A percentile compares a stretch with the other conserved stretches of the same genome.
Conservation (phyloP, 495 filamentous ascomycete species). For the Podospora fimiseda region DNA sequence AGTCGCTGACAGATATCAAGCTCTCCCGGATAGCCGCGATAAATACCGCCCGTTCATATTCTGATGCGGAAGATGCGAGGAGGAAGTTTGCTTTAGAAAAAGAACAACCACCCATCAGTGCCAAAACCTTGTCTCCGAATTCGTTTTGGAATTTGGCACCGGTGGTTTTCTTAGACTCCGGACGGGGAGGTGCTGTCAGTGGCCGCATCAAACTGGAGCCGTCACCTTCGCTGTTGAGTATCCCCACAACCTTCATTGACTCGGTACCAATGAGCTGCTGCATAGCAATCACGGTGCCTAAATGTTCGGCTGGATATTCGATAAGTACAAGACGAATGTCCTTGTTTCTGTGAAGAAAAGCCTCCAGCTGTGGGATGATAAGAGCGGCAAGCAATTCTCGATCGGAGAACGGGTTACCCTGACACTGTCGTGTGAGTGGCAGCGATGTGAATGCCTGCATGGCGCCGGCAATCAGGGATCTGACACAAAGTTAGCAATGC, state of each 20-base stretch:
- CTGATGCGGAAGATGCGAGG: slow-evolving; percentile 34
- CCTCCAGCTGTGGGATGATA: slow-evolving; percentile 41
- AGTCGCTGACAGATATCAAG: slow-evolving; percentile 28
- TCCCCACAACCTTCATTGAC: slow-evolving; percentile 37
- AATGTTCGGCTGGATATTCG: slow-evolving; percentile 42
- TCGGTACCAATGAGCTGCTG: slow-evolving; percentile 38
- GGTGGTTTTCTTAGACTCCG: not conserved
- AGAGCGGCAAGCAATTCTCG: slow-evolving; percentile 37
- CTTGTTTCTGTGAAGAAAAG: slow-evolving; percentile 32
- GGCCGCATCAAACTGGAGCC: slow-evolving; percentile 6
- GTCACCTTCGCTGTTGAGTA: slow-evolving; percentile 32
- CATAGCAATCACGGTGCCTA: slow-evolving; percentile 37
- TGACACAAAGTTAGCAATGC: slow-evolving; percentile 13
- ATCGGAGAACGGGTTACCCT: slow-evolving; percentile 41
- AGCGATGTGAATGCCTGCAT: slow-evolving; percentile 44
- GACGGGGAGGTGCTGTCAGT: not conserved
- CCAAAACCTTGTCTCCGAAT: not conserved
- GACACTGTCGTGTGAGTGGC: slow-evolving; percentile 36
- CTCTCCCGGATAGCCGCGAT: slow-evolving; percentile 36
- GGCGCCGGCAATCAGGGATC: slow-evolving; percentile 41
- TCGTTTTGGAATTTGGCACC: not conserved
- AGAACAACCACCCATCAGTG: slow-evolving; percentile 15
- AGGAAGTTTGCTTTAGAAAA: slow-evolving; percentile 39
- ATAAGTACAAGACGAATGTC: slow-evolving; percentile 39
- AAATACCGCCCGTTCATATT: slow-evolving; percentile 33